phyloP scores from a whole-genome alignment of 495 filamentous ascomycete genomes.

The Durotheca rogersii region DNA sequence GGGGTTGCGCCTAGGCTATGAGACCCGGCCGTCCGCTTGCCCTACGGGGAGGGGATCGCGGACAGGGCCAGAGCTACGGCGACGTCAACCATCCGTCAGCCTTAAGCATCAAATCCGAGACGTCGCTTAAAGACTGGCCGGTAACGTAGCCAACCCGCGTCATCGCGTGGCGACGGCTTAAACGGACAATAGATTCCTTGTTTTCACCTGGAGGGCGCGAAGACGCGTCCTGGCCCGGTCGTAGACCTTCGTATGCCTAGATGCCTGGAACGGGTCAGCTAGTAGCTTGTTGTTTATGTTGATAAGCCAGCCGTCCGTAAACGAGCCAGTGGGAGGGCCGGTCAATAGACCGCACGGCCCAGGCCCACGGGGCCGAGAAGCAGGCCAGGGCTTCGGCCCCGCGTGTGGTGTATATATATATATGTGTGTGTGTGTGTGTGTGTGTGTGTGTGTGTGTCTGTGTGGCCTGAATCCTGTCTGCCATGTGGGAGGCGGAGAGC shows the following conservation, averaged over 20 bases:
- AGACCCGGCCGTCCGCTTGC: background rate
- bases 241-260: constrained; percentile 3
- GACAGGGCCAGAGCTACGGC: no score
- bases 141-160: constrained; percentile 1
- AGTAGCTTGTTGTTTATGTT: constrained; percentile 18
- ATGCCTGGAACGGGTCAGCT: constrained; percentile 5
- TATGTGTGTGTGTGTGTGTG: no score
- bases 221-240: constrained; percentile 6
- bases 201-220: background rate
- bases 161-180: constrained; percentile 2
- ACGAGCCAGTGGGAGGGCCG: constrained; percentile 20
- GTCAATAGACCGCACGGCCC: constrained; percentile 11
- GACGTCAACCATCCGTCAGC: no score
- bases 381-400: constrained; percentile 12
- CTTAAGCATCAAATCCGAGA: no score
- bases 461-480: constrained; percentile 20
- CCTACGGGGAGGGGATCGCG: no score
- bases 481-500: constrained; percentile 28
- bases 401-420: constrained; percentile 5
- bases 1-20: background rate
- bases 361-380: constrained; percentile 14
- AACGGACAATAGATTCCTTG: constrained; percentile 1
- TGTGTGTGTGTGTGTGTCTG: no score
- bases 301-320: constrained; percentile 28
- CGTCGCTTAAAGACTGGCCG: no score